phyloP scores from a whole-genome alignment of 768 basidiomycete genomes.

The Pulveroboletus sp. region DNA sequence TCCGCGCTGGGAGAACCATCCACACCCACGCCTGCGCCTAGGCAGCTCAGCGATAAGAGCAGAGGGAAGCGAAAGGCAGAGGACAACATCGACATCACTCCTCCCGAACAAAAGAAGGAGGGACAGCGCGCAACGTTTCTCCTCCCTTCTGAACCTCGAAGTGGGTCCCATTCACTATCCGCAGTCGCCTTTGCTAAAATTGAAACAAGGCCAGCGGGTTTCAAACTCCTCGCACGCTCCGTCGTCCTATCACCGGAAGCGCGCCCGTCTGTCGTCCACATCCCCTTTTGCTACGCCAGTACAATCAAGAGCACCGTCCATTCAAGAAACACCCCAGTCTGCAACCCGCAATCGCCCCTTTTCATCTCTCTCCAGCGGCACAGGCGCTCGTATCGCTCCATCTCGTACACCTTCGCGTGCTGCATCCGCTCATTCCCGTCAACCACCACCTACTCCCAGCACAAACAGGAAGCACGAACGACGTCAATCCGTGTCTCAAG shows the following conservation, averaged over 20 bases:
- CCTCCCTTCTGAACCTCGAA: constrained; percentile 49
- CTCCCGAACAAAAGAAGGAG: constrained; percentile 57
- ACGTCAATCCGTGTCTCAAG: constrained; percentile 58
- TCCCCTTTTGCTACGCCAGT: constrained; percentile 33
- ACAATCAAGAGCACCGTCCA: constrained; percentile 30
- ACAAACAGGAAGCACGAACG: constrained; percentile 30
- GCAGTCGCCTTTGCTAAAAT: constrained; percentile 25
- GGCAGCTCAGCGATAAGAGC: constrained; percentile 32
- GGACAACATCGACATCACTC: constrained; percentile 65
- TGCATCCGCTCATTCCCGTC: constrained; percentile 34
- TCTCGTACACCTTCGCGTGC: constrained; percentile 37
- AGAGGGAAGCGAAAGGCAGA: constrained; percentile 73
- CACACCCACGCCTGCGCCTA: constrained; percentile 32
- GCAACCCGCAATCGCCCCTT: constrained; percentile 16
- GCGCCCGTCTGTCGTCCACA: constrained; percentile 52
- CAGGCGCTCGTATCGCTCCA: constrained; percentile 25
- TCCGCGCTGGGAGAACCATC: constrained; percentile 25
- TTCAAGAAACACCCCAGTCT: constrained; percentile 26
- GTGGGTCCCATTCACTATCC: constrained; percentile 45
- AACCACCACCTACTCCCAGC: constrained; percentile 24
- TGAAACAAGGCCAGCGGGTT: constrained; percentile 46
- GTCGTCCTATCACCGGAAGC: constrained; percentile 70
- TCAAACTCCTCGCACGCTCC: constrained; percentile 59
- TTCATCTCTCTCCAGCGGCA: constrained; percentile 36
- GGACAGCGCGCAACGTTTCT: constrained; percentile 58